Evolutionary conservation across 2,329 filamentous ascomycete genomes (phyloP), one percentile per base, ranked within the genome.

Genomic region (Fusarium beomiforme): DNA sequence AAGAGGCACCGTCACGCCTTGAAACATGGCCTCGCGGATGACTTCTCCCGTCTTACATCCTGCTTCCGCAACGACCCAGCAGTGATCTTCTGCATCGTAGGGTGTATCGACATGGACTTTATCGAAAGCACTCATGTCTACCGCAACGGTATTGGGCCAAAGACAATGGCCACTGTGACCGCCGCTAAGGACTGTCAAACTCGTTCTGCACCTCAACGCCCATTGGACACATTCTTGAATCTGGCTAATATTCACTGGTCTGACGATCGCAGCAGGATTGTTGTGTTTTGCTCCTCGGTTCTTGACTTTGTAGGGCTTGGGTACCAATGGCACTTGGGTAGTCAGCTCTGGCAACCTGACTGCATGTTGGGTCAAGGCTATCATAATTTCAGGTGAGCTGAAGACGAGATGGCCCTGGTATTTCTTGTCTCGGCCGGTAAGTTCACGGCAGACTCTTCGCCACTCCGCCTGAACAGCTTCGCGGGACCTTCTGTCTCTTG

Each of bases 101-200:
- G 26, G 71, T 2, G 51, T 54, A 8, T 64, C 60, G 61, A 90
- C 76, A 42, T 87, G 77, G 42, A 90, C 74, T 70, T 84, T 70
- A 60, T 87, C 57, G 77, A 91, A 90, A 16, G 83, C 83, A 16
- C 79, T 56, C 88, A 92, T 90, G 66, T 91, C 87, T 26, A 92
- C 71, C 0, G 88, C 75, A 42, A 90, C 84, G 19, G 88, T 82
- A 55, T 85, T 83, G 4, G 85, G 77, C 82, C 79, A 80, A 44
- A 88, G 69, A 75, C 88, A 91, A 54, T 91, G 87, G 10, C 84
- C 86, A 70, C 89, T 88, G 72, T 91, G 89, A 17, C 89, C 82
- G 1, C 90, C 89, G 10, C 88, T 85, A 21, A 91, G 17, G 29
- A 91, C 77, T 0, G 85, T 87, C 55, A 90, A 76, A 42, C 83